Base-by-base conservation (phyloP, 2,329 filamentous ascomycete species). In the Dothistroma pini region DNA sequence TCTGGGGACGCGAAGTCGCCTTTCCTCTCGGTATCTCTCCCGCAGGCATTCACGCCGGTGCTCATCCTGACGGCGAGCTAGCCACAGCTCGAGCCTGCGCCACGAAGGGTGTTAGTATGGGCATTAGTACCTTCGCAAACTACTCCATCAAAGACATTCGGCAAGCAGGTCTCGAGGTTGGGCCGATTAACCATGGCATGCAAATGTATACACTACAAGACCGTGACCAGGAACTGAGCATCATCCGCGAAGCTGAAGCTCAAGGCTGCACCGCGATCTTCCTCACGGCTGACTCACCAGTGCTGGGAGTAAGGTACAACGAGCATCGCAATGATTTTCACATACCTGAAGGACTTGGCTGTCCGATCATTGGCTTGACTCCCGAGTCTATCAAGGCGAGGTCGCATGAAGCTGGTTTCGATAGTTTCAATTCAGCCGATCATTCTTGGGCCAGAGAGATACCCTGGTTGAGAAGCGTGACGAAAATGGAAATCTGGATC, bases 201-300 rank as follows among this genome's bases (percentile, higher is more conserved):
- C 84, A 86, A 68, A 73, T 85, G 64, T 83, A 80, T 66, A 75
- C 84, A 11, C 71, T 84, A 56, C 79, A 80, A 64, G 79, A 85
- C 68, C 75, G 80, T 69, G 79, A 53, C 75, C 78, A 44, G 75
- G 82, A 72, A 74, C 77, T 81, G 59, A 41, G 74, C 66, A 70
- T 70, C 52, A 66, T 74, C 47, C 65, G 61, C 0, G 61, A 69
- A 55, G 72, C 72, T 0, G 72, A 74, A 54, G 54, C 55, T 19
- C 66, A 66, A 49, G 81, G 82, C 7, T 84, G 81, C 69, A 81
- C 80, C 61, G 83, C 83, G 0, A 70, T 86, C 2, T 78, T 86
- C 38, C 68, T 86, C 1, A 81, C 83, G 0, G 81, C 84, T 1
- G 84, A 86, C 63, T 77, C 78, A 0, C 83, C 84, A 0, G 77